Evolutionary conservation across 768 basidiomycete genomes (phyloP), one percentile per base, ranked within the genome.

Genomic region (Tylopilus cervinicoccineus): DNA sequence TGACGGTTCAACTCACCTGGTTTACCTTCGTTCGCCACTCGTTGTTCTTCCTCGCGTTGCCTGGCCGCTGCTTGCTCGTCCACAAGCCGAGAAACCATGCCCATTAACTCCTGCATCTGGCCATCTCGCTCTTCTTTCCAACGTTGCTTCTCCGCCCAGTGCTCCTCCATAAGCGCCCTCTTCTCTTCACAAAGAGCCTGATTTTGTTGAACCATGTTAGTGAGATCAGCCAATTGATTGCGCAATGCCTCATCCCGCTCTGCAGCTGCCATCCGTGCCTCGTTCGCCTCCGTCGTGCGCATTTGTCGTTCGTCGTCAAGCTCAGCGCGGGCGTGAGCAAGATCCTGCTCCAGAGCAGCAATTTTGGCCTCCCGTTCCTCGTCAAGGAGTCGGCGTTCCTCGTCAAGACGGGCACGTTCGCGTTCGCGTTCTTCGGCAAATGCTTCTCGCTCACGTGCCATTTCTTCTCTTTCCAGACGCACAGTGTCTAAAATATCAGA

Each of bases 151-250:
- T 81, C 80, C 8, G 70, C 72, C 73, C 78, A 87, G 28, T 83
- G 77, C 33, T 78, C 69, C 14, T 90, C 84, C 70, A 76, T 73
- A 16, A 77, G 48, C 12, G 75, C 73, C 48, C 73, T 82, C 71
- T 89, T 86, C 55, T 73, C 69, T 26, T 79, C 76, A 29, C 76
- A 75, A 41, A 76, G 72, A 28, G 81, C 77, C 2, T 78, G 72
- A 47, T 88, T 84, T 48, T 84, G 81, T 47, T 86, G 80, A 13
- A 91, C 72, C 45, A 88, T 62, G 52, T 84, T 83, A 1, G 88
- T 84, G 53, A 93, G 78, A 50, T 91, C 88, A 5, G 63, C 69
- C 13, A 93, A 65, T 54, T 89, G 87, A 32, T 64, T 70, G 28
- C 79, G 73, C 36, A 87, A 63, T 8, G 68, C 74, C 13, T 84